Base-by-base conservation (phyloP, 169 alveolate species). In the Cystoisospora suis region DNA sequence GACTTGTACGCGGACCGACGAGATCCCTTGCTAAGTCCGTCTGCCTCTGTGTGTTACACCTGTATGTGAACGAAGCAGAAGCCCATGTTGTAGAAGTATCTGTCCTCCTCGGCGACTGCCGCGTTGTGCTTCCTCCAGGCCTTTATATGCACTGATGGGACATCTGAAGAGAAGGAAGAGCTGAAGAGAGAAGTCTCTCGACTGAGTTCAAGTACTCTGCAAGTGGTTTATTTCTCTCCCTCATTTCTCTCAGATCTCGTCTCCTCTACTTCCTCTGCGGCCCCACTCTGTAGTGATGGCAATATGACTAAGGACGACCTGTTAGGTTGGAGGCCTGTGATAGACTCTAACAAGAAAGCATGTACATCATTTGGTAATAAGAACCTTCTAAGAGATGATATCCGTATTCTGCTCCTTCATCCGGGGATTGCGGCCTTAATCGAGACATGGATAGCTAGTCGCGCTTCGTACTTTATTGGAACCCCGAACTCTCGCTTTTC, bases 401-500 rank as follows among this genome's bases (percentile, higher is more conserved):
- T 53, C 23, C 65, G 12, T 53, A 12, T 44, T 45, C 38, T 44
- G 27, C 86, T 75, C 5, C 65, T 40, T 12, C 86, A 75, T 36
- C 86, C 86, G 5, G 86, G 86, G 44, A 20, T 44, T 7, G 46
- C 36, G 1, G 86, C 86, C 12, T 17, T 75, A 12, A 34, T 75
- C 20, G 86, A 75, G 32, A 44, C 29, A 38, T 75, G 86, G 86
- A 42, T 75, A 9, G 86, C 86, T 44, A 65, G 69, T 4, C 86
- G 65, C 3, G 86, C 86, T 0, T 20, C 15, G n/a, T 47, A 36
- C n/a, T 83, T 83, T 42, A 59, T 83, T 40, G 89, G 89, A 7
- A 83, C 89, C 29, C 27, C n/a, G 38, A 59, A 59, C 20, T 83
- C 89, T 15, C 45, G 75, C 5, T 83, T 83, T n/a, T 47, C 89